A percentile compares a stretch with the other conserved stretches of the same genome.
These are phyloP conservation scores for Penicillium samsonianum DNA, from an alignment of 495 filamentous ascomycete species.

Conservation along the genomic window DNA sequence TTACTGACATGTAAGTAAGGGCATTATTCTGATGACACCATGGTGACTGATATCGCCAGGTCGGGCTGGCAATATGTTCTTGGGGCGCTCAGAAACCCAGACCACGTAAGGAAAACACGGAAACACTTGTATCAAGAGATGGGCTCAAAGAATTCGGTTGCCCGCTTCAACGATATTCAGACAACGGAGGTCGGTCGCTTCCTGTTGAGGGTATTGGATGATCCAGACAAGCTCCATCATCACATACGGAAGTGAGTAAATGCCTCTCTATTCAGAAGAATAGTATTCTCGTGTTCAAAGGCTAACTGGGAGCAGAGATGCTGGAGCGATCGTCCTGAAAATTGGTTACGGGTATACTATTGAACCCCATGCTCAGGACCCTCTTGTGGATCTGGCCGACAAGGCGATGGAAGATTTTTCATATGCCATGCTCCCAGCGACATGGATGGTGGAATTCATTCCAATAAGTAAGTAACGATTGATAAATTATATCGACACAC, in stretches of 20 bases:
- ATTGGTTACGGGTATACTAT: slow-evolving; percentile 53
- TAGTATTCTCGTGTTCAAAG: not conserved
- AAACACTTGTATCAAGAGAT: slow-evolving; percentile 38
- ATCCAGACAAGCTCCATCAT: slow-evolving; percentile 34
- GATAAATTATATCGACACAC: not conserved
- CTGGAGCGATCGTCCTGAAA: slow-evolving; percentile 50
- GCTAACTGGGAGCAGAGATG: slow-evolving; percentile 26
- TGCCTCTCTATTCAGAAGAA: not conserved
- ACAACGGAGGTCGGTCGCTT: slow-evolving; percentile 40
- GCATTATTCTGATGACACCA: not conserved
- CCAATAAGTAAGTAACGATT: slow-evolving; percentile 23
- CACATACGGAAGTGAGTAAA: slow-evolving; percentile 39
- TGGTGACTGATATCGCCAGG: slow-evolving; percentile 7
- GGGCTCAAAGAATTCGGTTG: slow-evolving; percentile 30
- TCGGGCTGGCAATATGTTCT: slow-evolving; percentile 30
- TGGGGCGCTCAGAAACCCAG: slow-evolving; percentile 30
- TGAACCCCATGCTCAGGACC: slow-evolving; percentile 43
- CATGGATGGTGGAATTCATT: slow-evolving; percentile 49
- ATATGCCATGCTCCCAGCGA: slow-evolving; percentile 42
- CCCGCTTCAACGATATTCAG: slow-evolving; percentile 37
- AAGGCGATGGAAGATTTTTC: slow-evolving; percentile 47
- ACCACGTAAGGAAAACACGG: slow-evolving; percentile 31
- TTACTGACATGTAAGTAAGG: slow-evolving; percentile 44
- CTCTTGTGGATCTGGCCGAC: slow-evolving; percentile 43
- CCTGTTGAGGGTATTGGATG: slow-evolving; percentile 39